Conservation (phyloP, 1,139 yeast species). For the Candida freyschussii region DNA sequence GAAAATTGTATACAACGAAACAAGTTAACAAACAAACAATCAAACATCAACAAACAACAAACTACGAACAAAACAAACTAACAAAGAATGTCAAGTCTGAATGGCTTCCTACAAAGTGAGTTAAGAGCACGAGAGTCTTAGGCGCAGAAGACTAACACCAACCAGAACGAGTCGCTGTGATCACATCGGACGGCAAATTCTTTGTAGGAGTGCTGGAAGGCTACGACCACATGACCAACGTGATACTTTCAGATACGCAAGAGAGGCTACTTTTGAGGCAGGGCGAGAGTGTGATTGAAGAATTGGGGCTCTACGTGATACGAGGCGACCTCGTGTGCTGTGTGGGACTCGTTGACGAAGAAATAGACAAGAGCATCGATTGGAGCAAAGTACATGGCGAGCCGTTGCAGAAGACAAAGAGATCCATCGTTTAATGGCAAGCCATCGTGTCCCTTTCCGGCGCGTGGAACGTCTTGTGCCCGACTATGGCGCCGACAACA, state of each 20-base stretch:
- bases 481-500: slow-evolving; percentile 62
- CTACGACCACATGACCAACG: slow-evolving; percentile 74
- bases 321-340: slow-evolving; percentile 83
- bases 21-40: no score
- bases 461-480: slow-evolving; percentile 59
- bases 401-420: slow-evolving; percentile 20
- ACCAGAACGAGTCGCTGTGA: slow-evolving; percentile 47
- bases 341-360: slow-evolving; percentile 64
- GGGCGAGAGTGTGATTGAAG: slow-evolving; percentile 47
- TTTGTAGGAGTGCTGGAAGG: slow-evolving; percentile 71
- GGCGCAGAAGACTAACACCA: slow-evolving; percentile 11
- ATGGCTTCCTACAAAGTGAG: slow-evolving; percentile 22
- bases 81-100: slow-evolving; percentile 20
- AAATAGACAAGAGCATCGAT: slow-evolving; percentile 43
- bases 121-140: not conserved
- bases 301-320: slow-evolving; percentile 61
- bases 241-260: slow-evolving; percentile 57
- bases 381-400: slow-evolving; percentile 46
- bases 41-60: not conserved
- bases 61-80: not conserved
- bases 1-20: no score
- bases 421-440: slow-evolving; percentile 37
- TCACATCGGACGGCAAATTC: slow-evolving; percentile 80
- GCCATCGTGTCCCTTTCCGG: slow-evolving; percentile 36
- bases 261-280: slow-evolving; percentile 41